Conservation (phyloP, 73 alveolate genomes). For the Paramecium sonneborni region DNA sequence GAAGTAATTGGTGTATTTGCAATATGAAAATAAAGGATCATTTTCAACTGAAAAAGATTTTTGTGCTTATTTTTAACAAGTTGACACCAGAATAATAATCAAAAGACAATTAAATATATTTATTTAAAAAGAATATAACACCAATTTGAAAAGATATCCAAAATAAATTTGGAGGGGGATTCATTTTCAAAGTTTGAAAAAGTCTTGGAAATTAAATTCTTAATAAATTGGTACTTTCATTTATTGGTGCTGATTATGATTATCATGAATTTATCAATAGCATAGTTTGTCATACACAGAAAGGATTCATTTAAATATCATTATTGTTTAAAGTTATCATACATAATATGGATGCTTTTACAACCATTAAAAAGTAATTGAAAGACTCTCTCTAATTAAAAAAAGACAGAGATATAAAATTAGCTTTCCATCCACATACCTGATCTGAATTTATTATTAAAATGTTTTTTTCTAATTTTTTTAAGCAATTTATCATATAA, state of each 20-base stretch:
- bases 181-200: slow-evolving; percentile 23
- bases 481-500: not conserved
- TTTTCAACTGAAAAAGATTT: slow-evolving; percentile 37
- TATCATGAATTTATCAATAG: slow-evolving; percentile 2
- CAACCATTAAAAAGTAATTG: not conserved
- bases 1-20: not conserved
- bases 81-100: slow-evolving; percentile 29
- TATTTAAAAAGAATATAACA: not conserved
- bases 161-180: slow-evolving; percentile 41
- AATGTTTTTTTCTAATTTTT: not conserved
- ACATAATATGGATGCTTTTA: not conserved
- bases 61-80: slow-evolving; percentile 39
- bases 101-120: slow-evolving; percentile 4
- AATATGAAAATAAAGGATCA: not conserved
- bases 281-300: slow-evolving; percentile 9
- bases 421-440: slow-evolving; percentile 30
- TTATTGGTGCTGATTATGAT: slow-evolving; percentile 1
- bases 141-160: slow-evolving; percentile 35
- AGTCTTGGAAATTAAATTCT: slow-evolving; percentile 13
- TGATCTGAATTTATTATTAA: not conserved
- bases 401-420: slow-evolving; percentile 43
- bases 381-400: not conserved
- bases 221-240: not conserved
- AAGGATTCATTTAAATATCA: slow-evolving; percentile 37
- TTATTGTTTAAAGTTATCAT: not conserved